Base-by-base conservation (phyloP, 2,329 filamentous ascomycete genomes). In the Didymella sp. region DNA sequence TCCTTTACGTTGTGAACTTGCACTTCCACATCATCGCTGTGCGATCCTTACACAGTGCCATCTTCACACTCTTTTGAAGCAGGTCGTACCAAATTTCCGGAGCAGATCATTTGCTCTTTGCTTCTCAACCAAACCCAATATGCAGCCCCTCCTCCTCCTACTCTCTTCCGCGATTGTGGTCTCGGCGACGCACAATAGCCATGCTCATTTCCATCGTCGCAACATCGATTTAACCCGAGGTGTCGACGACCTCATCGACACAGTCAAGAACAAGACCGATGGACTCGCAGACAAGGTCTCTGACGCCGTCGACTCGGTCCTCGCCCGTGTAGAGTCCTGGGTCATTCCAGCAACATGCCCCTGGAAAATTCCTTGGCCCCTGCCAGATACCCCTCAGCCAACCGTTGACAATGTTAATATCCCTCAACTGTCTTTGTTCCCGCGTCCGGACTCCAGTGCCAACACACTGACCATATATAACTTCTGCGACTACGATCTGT, bases 401-500 rank as follows among this genome's bases (percentile, higher is more conserved):
- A 33, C 45, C 3, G 27, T 56, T 40, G 56, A 58, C 31, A 49
- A 64, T 25, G 51, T 54, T 11, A 28, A 45, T 3, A 51, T 46
- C 2, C 33, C 47, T 2, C 65, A 68, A 22, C 63, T 68, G 19
- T 37, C 42, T 2, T 27, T 68, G 40, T 68, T 61, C 48, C 6
- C 49, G 1, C 46, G 40, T 1, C 65, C 63, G 2, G 31, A 45
- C 5, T 48, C 56, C 2, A 61, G 31, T 0, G 43, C 61, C 0
- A 50, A 62, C 25, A 59, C 55, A 1, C 44, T 66, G n/a, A 63
- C 60, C 11, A 48, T 66, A 15, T 41, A 60, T 30, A 66, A 65
- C 47, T 68, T 63, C 57, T 68, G 65, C 51, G 31, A 51, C 9
- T 66, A 68, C 42, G 42, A 59, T 15, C 57, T 66, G 22, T 50